Conservation (phyloP, 176 grass and related monocot genomes). For the Panicum miliaceum region DNA sequence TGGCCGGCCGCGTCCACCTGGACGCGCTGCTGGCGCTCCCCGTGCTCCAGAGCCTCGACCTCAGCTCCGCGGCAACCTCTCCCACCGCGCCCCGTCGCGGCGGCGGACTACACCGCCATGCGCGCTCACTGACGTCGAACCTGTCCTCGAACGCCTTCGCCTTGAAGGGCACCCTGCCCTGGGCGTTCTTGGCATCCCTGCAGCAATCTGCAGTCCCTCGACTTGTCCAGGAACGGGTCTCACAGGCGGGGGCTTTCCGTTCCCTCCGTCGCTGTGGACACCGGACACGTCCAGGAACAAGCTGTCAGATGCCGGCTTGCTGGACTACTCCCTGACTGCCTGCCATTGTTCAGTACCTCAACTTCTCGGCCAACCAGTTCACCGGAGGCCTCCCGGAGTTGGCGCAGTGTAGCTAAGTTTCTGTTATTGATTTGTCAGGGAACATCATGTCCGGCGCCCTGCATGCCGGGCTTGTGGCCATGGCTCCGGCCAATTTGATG, state of each 20-base stretch:
- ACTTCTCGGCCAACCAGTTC: constrained; percentile 67
- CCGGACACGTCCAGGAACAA: constrained; percentile 64
- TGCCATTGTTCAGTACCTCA: constrained; percentile 59
- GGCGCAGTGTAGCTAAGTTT: constrained; percentile 43
- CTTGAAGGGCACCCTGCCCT: constrained; percentile 51
- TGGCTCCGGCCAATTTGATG: constrained; percentile 39
- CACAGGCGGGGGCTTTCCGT: constrained; percentile 52
- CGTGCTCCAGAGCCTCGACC: constrained; percentile 31
- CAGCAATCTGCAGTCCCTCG: constrained; percentile 45
- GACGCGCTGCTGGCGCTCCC: constrained; percentile 50
- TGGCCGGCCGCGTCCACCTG: constrained; percentile 52
- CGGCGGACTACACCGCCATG: constrained; percentile 16
- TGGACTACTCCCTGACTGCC: constrained; percentile 53
- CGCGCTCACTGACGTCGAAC: constrained; percentile 51
- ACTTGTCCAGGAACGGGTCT: constrained; percentile 67
- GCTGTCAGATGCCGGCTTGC: constrained; percentile 51
- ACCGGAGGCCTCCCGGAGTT: constrained; percentile 33
- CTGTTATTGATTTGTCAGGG: constrained; percentile 61
- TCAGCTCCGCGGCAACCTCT: constrained; percentile 54
- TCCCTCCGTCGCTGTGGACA: constrained; percentile 42
- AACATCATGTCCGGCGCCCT: constrained; percentile 57
- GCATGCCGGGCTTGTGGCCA: constrained; percentile 32
- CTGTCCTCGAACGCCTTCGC: constrained; percentile 63
- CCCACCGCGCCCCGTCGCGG: background rate
- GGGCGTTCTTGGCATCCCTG: constrained; percentile 52